Conservation (phyloP, 495 filamentous ascomycete species). For the Aspergillus asperescens region DNA sequence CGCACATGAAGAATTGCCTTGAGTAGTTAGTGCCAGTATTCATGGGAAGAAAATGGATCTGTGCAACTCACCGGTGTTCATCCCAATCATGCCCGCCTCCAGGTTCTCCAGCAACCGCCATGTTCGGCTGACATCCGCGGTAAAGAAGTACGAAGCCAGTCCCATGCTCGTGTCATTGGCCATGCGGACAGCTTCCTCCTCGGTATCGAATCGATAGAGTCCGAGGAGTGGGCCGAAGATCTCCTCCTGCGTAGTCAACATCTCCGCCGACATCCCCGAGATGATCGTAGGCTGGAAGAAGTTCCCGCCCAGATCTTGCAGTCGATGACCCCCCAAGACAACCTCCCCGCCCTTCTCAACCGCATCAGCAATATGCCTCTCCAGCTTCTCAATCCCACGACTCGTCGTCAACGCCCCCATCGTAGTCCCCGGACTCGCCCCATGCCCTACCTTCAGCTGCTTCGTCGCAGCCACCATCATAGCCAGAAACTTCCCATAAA, state of each 20-base stretch:
- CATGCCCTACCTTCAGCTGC: conserved; percentile 61
- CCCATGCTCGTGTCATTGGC: conserved; percentile 29
- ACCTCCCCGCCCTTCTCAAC: conserved; percentile 35
- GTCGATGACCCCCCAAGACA: conserved; percentile 6
- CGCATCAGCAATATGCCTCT: conserved; percentile 66
- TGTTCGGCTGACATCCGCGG: conserved; percentile 18
- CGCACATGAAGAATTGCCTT: not conserved
- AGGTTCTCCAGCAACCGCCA: conserved; percentile 20
- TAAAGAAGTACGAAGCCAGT: conserved; percentile 31
- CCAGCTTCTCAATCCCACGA: conserved; percentile 62
- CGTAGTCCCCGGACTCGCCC: conserved; percentile 56
- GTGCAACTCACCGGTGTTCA: conserved; percentile 26
- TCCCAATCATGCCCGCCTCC: conserved; percentile 28
- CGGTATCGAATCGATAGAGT: conserved; percentile 23
- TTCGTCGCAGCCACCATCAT: conserved; percentile 59
- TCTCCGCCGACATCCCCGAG: conserved; percentile 50
- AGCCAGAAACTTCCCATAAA: conserved; percentile 30
- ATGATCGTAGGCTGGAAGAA: conserved; percentile 70
- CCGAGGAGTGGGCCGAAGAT: conserved; percentile 30
- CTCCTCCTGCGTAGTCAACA: conserved; percentile 29
- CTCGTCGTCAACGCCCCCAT: conserved; percentile 74
- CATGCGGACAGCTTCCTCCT: conserved; percentile 22
- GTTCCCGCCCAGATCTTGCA: conserved; percentile 57
- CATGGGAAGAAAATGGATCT: not conserved
- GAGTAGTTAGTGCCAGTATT: not conserved